Evolutionary conservation across 2,329 filamentous ascomycete genomes (phyloP).

Genomic region (Cladophialophora yegresii): DNA sequence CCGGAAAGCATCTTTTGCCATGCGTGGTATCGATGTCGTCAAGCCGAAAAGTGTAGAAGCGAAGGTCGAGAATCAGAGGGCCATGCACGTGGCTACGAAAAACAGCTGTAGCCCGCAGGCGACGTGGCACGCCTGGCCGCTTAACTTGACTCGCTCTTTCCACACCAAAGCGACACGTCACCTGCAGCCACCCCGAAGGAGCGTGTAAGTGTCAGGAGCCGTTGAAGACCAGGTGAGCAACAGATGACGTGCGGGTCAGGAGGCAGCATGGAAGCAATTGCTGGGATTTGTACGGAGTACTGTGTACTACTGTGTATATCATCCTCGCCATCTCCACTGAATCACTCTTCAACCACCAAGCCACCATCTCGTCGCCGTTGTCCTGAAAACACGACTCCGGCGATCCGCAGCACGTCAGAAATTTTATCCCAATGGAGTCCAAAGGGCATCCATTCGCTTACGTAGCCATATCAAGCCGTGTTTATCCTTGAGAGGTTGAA

Average conservation of each 20-base stretch:
- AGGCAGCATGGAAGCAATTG: background rate
- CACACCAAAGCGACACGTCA: background rate
- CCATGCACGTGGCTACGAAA: no score
- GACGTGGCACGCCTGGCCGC: background rate
- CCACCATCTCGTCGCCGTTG: background rate
- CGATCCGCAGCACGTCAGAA: background rate
- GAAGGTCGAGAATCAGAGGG: background rate
- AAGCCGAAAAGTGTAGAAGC: background rate
- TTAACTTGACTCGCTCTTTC: background rate
- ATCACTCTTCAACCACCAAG: conserved; percentile 11
- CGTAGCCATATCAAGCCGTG: background rate
- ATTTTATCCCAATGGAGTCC: background rate
- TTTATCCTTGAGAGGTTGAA: background rate
- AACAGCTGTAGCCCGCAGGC: background rate
- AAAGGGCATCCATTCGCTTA: background rate
- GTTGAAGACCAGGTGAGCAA: background rate
- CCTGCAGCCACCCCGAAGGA: background rate
- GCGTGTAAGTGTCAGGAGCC: no score
- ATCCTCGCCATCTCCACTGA: conserved; percentile 17
- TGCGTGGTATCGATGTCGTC: background rate
- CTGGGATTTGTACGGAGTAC: no score
- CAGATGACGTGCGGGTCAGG: background rate
- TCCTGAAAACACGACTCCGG: conserved; percentile 8
- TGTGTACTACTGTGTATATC: no score
- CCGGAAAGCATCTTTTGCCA: background rate